Base-by-base conservation (phyloP, 2,329 filamentous ascomycete genomes). In the Sporothrix euskadiensis region DNA sequence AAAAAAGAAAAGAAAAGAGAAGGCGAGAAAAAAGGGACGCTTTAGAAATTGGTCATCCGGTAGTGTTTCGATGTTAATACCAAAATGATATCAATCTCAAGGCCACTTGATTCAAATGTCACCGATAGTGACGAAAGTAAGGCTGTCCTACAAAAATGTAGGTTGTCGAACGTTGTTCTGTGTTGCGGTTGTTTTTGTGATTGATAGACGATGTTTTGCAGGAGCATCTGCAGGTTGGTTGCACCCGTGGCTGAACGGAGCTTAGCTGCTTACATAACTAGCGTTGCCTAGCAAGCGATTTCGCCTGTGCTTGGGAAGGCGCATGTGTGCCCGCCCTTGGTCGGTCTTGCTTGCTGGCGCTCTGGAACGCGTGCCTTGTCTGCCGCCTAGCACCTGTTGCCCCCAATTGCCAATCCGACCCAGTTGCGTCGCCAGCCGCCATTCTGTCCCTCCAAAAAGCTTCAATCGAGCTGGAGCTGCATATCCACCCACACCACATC, bases 361-460 rank as follows among this genome's bases (percentile, higher is more conserved):
- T 73, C 69, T 69, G 74, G 75, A 74, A 76, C 75, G 75, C 75
- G 75, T 75, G 74, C 75, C 41, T 74, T 56, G 71, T 72, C 74
- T 76, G 75, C 75, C 75, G 75, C 75, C 75, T 76, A 76, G 74
- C 75, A 72, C 70, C 69, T 56, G 26, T 65, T 44, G 26, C 61
- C 72, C 72, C 65, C 71, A 56, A 70, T 47, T 26, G 32, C 71
- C 66, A 73, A 59, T 54, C 69, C 52, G 56, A 65, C 59, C 26
- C 41, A 61, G 39, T 26, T 69, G 54, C 57, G 57, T 61, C 35
- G 19, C 49, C 73, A 56, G 30, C 69, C 32, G 39, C 49, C 57
- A 61, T 19, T 56, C 70, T 59, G n/a, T 57, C 32, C 52, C 35
- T 69, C 54, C 47, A 39, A 68, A 71, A 72, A 74, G 59, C 69